Percentiles rank a stretch among this genome's conserved stretches.
Conservation (phyloP, 768 basidiomycete genomes). For the Xanthoconium stramineum region DNA sequence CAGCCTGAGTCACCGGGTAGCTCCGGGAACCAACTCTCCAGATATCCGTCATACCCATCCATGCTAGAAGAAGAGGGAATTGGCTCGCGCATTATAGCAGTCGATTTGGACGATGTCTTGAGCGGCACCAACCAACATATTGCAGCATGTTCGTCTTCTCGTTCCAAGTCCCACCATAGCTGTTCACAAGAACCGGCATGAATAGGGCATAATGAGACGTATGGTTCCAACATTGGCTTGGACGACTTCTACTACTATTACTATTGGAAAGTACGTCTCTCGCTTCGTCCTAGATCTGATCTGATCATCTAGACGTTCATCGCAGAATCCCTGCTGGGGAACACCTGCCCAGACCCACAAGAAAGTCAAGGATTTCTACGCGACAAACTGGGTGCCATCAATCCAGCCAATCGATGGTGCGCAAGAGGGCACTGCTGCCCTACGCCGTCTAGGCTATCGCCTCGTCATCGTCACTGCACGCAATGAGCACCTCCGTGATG, state of each 20-base stretch:
- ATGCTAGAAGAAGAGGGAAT: too few species aligned
- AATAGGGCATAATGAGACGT: constrained; percentile 64
- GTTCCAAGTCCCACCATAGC: background rate
- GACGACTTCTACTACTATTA: constrained; percentile 70
- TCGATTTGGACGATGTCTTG: constrained; percentile 70
- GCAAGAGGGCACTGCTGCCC: constrained; percentile 48
- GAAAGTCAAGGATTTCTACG: constrained; percentile 61
- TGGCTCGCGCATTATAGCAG: constrained; percentile 41
- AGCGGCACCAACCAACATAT: constrained; percentile 58
- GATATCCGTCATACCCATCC: too few species aligned
- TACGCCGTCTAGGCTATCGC: constrained; percentile 62
- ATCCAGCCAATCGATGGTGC: constrained; percentile 60
- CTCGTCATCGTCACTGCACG: constrained; percentile 79
- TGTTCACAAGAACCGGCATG: background rate
- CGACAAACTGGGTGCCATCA: constrained; percentile 43
- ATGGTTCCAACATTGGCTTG: constrained; percentile 51
- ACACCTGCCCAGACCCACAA: constrained; percentile 50
- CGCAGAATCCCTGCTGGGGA: constrained; percentile 59
- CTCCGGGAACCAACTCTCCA: too few species aligned
- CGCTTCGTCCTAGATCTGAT: background rate
- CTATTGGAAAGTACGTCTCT: constrained; percentile 61
- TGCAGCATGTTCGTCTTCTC: constrained; percentile 44
- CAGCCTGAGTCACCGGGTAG: background rate
- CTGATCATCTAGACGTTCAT: background rate
- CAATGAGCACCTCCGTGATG: constrained; percentile 47